These are phyloP conservation scores for Bolboschoenus planiculmis DNA, from an alignment of 176 grass and related monocot species.

Conservation along the genomic window DNA sequence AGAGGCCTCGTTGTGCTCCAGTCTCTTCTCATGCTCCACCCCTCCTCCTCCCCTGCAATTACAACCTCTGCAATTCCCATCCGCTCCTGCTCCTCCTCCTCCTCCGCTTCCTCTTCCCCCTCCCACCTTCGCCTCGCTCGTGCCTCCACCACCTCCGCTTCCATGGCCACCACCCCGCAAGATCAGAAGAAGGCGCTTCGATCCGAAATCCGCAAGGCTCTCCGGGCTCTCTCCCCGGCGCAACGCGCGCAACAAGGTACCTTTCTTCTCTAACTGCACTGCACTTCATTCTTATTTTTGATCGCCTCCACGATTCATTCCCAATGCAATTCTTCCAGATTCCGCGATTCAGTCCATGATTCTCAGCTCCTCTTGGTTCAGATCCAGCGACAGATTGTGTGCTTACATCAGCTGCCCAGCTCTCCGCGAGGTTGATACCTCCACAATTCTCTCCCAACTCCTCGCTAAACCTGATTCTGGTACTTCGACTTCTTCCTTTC, in stretches of 20 bases:
- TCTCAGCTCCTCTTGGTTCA: conserved; percentile 80
- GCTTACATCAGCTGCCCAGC: conserved; percentile 76
- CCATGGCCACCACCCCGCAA: conserved; percentile 27
- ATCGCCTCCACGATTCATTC: not conserved
- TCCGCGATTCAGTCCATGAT: conserved; percentile 61
- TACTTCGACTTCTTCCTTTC: conserved; percentile 17
- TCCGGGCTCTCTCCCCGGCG: conserved; percentile 57
- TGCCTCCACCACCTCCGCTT: not conserved
- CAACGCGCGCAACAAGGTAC: conserved; percentile 72
- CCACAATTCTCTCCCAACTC: conserved; percentile 50
- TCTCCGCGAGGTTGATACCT: conserved; percentile 83
- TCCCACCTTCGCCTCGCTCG: not conserved
- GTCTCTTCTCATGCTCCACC: not conserved
- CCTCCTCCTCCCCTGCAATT: too few relatives aligned
- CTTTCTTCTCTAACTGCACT: not conserved
- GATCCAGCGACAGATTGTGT: conserved; percentile 48
- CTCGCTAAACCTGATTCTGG: conserved; percentile 36
- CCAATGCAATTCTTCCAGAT: conserved; percentile 34
- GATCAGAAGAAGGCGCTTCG: conserved; percentile 69
- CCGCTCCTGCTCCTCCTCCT: not conserved
- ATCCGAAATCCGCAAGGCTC: conserved; percentile 53
- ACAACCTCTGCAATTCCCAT: too few relatives aligned
- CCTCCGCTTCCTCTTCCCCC: not conserved
- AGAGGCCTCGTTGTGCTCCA: not conserved
- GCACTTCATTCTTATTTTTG: not conserved